These are phyloP conservation scores for Jimgerdemannia flammicorona DNA, from an alignment of 192 early-diverging fungal genomes.

Conservation along the genomic window DNA sequence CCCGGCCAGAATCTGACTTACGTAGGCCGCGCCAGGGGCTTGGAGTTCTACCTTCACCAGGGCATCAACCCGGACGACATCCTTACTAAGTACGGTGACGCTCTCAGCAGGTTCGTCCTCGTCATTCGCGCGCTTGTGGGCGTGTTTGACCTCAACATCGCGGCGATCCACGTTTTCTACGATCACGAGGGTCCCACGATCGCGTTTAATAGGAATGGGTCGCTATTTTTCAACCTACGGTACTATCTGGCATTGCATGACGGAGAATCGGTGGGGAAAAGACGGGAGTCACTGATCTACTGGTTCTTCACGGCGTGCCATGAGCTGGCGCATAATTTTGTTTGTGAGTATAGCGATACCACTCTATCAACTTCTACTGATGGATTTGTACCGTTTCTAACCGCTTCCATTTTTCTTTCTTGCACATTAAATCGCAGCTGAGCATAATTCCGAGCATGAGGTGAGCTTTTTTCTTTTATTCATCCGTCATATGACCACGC, in stretches of 20 bases:
- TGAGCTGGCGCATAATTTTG: constrained; percentile 81
- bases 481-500: background rate
- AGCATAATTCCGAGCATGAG: constrained; percentile 73
- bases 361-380: too few relatives aligned
- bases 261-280: constrained; percentile 13
- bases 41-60: constrained; percentile 33
- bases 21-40: constrained; percentile 30
- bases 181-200: constrained; percentile 66
- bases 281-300: constrained; percentile 52
- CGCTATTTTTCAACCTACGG: constrained; percentile 82
- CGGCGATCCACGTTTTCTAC: constrained; percentile 72
- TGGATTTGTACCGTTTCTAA: too few relatives aligned
- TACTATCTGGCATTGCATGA: constrained; percentile 72
- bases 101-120: constrained; percentile 34
- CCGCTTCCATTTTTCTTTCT: too few relatives aligned
- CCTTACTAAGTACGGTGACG: constrained; percentile 28
- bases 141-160: constrained; percentile 60
- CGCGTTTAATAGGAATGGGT: constrained; percentile 74
- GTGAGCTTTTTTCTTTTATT: constrained; percentile 14
- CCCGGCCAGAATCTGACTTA: constrained; percentile 43
- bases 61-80: constrained; percentile 28
- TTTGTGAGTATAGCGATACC: constrained; percentile 15
- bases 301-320: constrained; percentile 87
- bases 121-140: constrained; percentile 37
- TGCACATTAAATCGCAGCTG: too few relatives aligned